Base-by-base conservation (phyloP, 257 asterid species). In the Hygrophila difformis region DNA sequence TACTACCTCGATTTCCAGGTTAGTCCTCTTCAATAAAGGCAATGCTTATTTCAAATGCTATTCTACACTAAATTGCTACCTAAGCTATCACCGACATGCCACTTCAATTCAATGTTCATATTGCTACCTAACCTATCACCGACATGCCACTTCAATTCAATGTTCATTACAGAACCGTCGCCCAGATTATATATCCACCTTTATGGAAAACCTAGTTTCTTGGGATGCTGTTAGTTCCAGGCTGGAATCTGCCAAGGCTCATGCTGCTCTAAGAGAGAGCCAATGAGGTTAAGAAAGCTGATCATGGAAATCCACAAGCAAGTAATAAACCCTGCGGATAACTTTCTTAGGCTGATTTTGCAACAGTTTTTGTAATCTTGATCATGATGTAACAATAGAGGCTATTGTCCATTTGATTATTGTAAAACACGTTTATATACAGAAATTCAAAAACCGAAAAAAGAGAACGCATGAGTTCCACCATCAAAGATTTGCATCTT, bases 1-100 rank as follows among this genome's bases (percentile, higher is more conserved):
- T 85, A 89, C 72, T 82, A 89, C 79, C 85, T 89, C 0, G 94
- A 89, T 75, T 85, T 61, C 59, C 81, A 81, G 98, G 98, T 89
- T 40, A 65, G 55, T 15, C 34, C 16, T 46, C 48, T 47, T 46
- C 14, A 17, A 12, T 1, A 23, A n/a, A n/a, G n/a, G 19, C 12
- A 11, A 51, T 12, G 11, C 17, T 44, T 44, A 12, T 28, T 37
- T 28, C 4, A 19, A 14, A 12, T 45, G 28, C 29, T 33, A 14
- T 0, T 26, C 12, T 11, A 5, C 18, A 12, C 28, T 3, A 17
- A n/a, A 3, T n/a, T 22, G 16, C 3, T 31, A 4, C n/a, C 21
- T 16, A 18, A 8, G 15, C 5, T 2, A 26, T n/a, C n/a, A n/a
- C n/a, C n/a, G n/a, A n/a, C n/a, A n/a, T n/a, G n/a, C n/a, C n/a